Base-by-base conservation (phyloP, 2,329 filamentous ascomycete genomes). In the Aspergillus sp. region DNA sequence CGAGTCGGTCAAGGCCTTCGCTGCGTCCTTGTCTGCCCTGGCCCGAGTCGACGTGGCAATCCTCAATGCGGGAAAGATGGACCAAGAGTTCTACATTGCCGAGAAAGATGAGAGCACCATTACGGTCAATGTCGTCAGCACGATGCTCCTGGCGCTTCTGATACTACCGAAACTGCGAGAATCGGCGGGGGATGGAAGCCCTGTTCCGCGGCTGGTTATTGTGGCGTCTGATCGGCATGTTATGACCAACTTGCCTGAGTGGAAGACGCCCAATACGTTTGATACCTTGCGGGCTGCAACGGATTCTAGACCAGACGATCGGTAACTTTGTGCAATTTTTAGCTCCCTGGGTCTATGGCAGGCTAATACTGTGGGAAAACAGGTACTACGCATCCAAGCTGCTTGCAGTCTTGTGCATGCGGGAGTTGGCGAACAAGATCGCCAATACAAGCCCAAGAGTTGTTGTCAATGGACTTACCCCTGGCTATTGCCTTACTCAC, bases 61-160 rank as follows among this genome's bases (percentile, higher is more conserved):
- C 8, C 33, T 50, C 12, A 50, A 50, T 39, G 47, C 33, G 11
- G 47, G 47, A 6, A 39, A 22, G 9, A 22, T 33, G 11, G 74
- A 72, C 0, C 9, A 5, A 2, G 55, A 68, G 0, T 80, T 71
- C 52, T 40, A 63, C 0, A 41, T 65, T 0, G 69, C 68, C 3
- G 81, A 83, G 54, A 77, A 72, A 0, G 71, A 81, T 39, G 83
- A 86, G 69, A 66, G 62, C n/a, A 78, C 68, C 0, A 70, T 86
- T 39, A 81, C 79, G 0, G 76, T 82, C 54, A 86, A 86, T 55
- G 80, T 83, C 13, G 70, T 86, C 56, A 76, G 73, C 15, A 83
- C 81, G 0, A 76, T 84, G 37, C 66, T 86, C 2, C 70, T 86
- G 0, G 79, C 73, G 0, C 61, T 80, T 0, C 69, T 83, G 0